Percentiles rank a stretch among this genome's conserved stretches.
Evolutionary conservation across 352 stramenopile genomes (phyloP).

Genomic region (Phytophthora brassicae): DNA sequence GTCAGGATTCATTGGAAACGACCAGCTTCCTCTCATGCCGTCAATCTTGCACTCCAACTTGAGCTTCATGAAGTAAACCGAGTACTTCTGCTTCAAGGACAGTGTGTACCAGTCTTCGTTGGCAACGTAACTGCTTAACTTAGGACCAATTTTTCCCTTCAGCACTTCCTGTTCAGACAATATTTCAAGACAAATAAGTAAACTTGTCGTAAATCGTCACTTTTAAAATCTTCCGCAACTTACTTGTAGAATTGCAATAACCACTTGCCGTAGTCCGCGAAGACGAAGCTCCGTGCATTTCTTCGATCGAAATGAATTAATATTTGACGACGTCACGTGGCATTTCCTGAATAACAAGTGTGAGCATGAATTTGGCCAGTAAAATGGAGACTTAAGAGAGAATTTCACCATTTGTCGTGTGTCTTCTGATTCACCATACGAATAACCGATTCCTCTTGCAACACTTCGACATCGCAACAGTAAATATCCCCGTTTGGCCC

Average conservation of each 20-base stretch:
- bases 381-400: neutral
- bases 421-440: conserved; percentile 10
- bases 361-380: neutral
- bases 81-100: conserved; percentile 18
- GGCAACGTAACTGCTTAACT: conserved; percentile 11
- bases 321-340: conserved; percentile 7
- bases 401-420: conserved; percentile 14
- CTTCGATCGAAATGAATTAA: conserved; percentile 16
- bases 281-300: conserved; percentile 14
- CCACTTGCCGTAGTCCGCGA: neutral
- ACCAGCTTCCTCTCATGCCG: conserved; percentile 13
- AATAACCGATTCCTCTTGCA: conserved; percentile 5
- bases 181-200: neutral
- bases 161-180: conserved; percentile 6
- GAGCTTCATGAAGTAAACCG: conserved; percentile 25
- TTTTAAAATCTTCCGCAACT: neutral
- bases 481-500: conserved; percentile 1
- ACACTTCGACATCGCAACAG: conserved; percentile 7
- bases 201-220: neutral
- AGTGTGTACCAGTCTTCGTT: conserved; percentile 18
- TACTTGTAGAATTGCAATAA: conserved; percentile 19
- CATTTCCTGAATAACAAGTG: conserved; percentile 13
- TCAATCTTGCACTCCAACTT: conserved; percentile 20
- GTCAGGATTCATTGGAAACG: conserved; percentile 22
- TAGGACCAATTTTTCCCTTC: conserved; percentile 5